Percentiles rank a stretch among this genome's conserved stretches.
phyloP scores from a whole-genome alignment of 441 rosid species.

The Eutrema salsugineum region DNA sequence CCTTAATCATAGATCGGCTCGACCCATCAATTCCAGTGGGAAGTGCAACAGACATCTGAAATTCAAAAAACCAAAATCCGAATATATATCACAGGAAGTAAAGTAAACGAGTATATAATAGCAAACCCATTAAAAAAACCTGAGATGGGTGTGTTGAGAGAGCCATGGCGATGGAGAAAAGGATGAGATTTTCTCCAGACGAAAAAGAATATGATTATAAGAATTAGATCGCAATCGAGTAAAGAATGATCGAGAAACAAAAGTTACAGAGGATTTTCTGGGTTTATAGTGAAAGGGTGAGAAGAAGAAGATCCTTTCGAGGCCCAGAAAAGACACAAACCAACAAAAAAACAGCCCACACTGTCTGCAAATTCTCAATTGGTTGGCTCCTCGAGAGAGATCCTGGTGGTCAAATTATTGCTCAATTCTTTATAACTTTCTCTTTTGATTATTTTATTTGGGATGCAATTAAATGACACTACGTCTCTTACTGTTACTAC shows the following conservation, averaged over 20 bases:
- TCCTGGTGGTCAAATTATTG: conserved; percentile 1
- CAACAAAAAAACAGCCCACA: conserved; percentile 5
- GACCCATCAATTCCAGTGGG: conserved; percentile 31
- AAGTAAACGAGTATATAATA: background rate
- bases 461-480: background rate
- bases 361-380: conserved; percentile 16
- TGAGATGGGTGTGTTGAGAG: conserved; percentile 27
- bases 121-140: conserved; percentile 9
- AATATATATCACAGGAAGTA: background rate
- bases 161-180: conserved; percentile 21
- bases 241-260: background rate
- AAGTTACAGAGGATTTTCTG: background rate
- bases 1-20: conserved; percentile 25
- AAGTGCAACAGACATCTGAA: conserved; percentile 22
- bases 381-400: conserved; percentile 19
- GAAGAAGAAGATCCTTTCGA: conserved; percentile 19
- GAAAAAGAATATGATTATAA: background rate
- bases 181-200: background rate
- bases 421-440: background rate
- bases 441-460: background rate
- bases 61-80: conserved; percentile 5
- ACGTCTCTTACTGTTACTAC: background rate
- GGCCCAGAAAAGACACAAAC: conserved; percentile 26
- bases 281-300: conserved; percentile 18
- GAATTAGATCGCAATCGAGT: background rate